phyloP scores from a whole-genome alignment of 2,329 filamentous ascomycete genomes.

The Cryphonectria nitschkei region DNA sequence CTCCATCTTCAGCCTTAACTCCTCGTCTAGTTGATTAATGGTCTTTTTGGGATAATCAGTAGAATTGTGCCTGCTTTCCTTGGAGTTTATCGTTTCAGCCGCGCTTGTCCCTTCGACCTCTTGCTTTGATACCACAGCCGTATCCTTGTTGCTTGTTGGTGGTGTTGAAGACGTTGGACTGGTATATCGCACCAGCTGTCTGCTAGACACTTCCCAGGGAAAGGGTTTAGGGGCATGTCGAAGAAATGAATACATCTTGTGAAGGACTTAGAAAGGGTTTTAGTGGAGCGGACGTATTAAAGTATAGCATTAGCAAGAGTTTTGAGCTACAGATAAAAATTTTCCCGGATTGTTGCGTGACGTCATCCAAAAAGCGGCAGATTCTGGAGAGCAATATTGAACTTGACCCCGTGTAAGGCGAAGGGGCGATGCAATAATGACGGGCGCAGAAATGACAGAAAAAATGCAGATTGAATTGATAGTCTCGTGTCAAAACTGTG shows the following conservation, averaged over 20 bases:
- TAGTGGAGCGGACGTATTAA: not conserved
- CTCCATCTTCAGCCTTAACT: conserved; percentile 67
- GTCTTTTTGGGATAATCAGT: conserved; percentile 50
- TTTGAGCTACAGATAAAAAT: too few relatives aligned
- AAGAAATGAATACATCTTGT: not conserved
- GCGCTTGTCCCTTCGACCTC: not conserved
- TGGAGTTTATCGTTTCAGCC: not conserved
- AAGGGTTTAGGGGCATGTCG: not conserved
- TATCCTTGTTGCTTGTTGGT: not conserved
- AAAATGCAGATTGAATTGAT: too few relatives aligned
- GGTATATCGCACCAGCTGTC: not conserved
- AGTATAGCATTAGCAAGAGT: not conserved
- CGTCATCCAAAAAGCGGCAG: not conserved
- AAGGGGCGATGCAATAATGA: too few relatives aligned
- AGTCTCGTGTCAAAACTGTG: too few relatives aligned
- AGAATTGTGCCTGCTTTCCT: not conserved
- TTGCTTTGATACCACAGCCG: not conserved
- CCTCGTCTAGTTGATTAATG: conserved; percentile 66
- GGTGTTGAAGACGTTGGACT: not conserved
- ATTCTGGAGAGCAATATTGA: not conserved
- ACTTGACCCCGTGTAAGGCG: not conserved
- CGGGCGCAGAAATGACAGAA: too few relatives aligned
- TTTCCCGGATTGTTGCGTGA: not conserved
- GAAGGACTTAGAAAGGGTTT: not conserved
- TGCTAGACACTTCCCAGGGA: not conserved